These are phyloP conservation scores for Tetrapyrgos nigripes DNA, from an alignment of 1,284 basidiomycete species.

Conservation along the genomic window DNA sequence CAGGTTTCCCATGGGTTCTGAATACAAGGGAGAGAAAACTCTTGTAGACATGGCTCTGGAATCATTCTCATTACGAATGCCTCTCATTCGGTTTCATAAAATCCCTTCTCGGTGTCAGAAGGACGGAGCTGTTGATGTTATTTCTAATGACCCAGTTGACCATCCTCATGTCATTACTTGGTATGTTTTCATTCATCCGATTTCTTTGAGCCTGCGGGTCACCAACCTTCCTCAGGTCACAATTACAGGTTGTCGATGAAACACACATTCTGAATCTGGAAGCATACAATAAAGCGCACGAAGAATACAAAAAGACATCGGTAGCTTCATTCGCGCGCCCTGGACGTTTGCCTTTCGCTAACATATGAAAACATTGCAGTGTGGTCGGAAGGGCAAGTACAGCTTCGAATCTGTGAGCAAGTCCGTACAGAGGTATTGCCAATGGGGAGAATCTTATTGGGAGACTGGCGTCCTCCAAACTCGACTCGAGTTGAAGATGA, in stretches of 20 bases:
- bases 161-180: conserved; percentile 42
- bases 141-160: conserved; percentile 2
- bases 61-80: conserved; percentile 24
- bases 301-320: conserved; percentile 22
- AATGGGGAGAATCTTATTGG: conserved; percentile 14
- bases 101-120: conserved; percentile 29
- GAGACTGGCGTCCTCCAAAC: conserved; percentile 33
- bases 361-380: background rate
- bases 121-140: conserved; percentile 22
- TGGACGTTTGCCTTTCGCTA: background rate
- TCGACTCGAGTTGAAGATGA: conserved; percentile 24
- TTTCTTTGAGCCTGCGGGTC: background rate
- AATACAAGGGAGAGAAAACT: conserved; percentile 17
- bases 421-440: too few species aligned
- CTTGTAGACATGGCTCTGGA: conserved; percentile 35
- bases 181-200: conserved; percentile 20
- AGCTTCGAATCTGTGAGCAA: background rate
- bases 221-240: conserved; percentile 28
- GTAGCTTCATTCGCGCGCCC: conserved; percentile 19
- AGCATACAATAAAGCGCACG: conserved; percentile 33
- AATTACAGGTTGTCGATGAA: conserved; percentile 37
- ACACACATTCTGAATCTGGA: conserved; percentile 33
- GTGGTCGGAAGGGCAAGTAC: background rate
- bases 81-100: conserved; percentile 37
- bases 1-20: conserved; percentile 33